phyloP scores from a whole-genome alignment of 345 rosid species.

The Tarenaya hassleriana region DNA sequence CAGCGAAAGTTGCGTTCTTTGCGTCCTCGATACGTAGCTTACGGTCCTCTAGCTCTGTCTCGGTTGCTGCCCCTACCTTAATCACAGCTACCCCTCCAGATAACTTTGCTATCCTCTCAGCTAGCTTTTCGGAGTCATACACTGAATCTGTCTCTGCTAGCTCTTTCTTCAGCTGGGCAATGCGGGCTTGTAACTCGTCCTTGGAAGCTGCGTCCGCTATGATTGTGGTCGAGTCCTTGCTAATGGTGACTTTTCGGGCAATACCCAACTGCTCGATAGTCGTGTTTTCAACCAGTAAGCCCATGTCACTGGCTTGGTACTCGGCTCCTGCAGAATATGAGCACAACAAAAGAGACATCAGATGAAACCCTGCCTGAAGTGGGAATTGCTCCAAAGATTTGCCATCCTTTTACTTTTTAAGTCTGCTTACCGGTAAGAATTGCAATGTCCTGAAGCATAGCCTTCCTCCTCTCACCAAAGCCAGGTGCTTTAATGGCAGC shows the following conservation, averaged over 20 bases:
- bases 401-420: not conserved
- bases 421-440: constrained; percentile 62
- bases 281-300: constrained; percentile 66
- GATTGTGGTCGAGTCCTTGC: constrained; percentile 76
- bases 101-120: constrained; percentile 92
- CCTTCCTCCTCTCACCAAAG: constrained; percentile 97
- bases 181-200: constrained; percentile 80
- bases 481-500: constrained; percentile 96
- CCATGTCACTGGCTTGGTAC: constrained; percentile 79
- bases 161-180: constrained; percentile 81
- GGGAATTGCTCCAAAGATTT: too few relatives aligned
- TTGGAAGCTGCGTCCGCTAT: constrained; percentile 93
- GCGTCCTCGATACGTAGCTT: constrained; percentile 96
- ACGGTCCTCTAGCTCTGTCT: constrained; percentile 94
- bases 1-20: constrained; percentile 95
- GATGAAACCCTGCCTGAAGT: not conserved
- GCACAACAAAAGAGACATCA: not conserved
- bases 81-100: constrained; percentile 97
- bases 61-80: constrained; percentile 98
- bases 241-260: constrained; percentile 75
- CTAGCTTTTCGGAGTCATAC: constrained; percentile 79
- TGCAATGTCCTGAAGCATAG: constrained; percentile 92
- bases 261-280: constrained; percentile 78
- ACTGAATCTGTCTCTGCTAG: constrained; percentile 84
- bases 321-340: constrained; percentile 61